Percentiles rank a stretch among this genome's conserved stretches.
Evolutionary conservation across 306 rosid species (phyloP).

Genomic region (Dryas drummondii): DNA sequence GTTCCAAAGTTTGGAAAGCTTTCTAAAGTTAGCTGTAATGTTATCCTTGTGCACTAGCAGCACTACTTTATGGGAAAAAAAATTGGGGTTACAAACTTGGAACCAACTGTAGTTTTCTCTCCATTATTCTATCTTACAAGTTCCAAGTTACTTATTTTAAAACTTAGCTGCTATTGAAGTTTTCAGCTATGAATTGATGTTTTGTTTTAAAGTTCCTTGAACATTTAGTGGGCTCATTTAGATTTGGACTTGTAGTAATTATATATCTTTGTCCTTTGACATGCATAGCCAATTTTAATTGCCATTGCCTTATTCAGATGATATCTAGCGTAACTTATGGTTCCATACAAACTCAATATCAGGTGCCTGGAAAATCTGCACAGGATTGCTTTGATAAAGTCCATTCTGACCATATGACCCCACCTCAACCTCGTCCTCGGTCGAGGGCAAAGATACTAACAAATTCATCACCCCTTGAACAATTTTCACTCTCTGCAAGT

Average conservation of each 20-base stretch:
- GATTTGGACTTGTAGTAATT: constrained; percentile 3
- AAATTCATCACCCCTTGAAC: constrained; percentile 43
- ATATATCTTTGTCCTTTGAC: constrained; percentile 2
- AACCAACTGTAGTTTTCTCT: not conserved
- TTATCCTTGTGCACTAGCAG: not conserved
- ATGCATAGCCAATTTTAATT: constrained; percentile 10
- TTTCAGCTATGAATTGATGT: not conserved
- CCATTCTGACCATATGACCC: constrained; percentile 57
- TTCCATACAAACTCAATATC: constrained; percentile 28
- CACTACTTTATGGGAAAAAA: not conserved
- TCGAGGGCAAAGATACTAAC: constrained; percentile 52
- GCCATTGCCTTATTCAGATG: not conserved
- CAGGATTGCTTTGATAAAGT: constrained; percentile 90
- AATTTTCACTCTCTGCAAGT: constrained; percentile 60
- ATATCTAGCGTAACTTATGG: constrained; percentile 5
- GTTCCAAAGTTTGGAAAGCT: not conserved
- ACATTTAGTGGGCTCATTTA: not conserved
- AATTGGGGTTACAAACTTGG: not conserved
- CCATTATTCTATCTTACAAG: not conserved
- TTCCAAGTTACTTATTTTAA: not conserved
- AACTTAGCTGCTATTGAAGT: not conserved
- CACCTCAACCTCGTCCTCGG: constrained; percentile 56
- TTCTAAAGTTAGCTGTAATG: not conserved
- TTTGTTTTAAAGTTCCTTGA: not conserved
- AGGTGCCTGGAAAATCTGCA: constrained; percentile 91